phyloP scores from a whole-genome alignment of 148 eudicot genomes.

The Nyssa sinensis region DNA sequence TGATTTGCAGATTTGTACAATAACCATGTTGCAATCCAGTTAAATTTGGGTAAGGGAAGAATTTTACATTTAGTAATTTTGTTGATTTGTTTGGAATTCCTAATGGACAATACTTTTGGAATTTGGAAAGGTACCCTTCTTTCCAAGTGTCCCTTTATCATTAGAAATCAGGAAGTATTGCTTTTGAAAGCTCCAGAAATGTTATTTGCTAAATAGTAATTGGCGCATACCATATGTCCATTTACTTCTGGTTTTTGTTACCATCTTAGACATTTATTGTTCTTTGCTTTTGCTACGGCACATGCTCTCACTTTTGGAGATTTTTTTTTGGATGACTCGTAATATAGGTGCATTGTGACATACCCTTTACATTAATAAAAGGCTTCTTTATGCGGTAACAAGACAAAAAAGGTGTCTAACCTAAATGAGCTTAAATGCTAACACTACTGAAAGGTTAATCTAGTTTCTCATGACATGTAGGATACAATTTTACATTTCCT shows the following conservation, averaged over 20 bases:
- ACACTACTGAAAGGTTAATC: not conserved
- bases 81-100: not conserved
- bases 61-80: not conserved
- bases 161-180: not conserved
- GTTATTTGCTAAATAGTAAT: conserved; percentile 1
- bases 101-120: not conserved
- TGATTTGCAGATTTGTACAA: conserved; percentile 2
- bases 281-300: not conserved
- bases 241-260: not conserved
- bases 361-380: not conserved
- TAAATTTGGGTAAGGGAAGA: not conserved
- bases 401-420: not conserved
- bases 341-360: not conserved
- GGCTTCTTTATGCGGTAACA: not conserved
- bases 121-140: not conserved
- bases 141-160: not conserved
- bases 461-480: not conserved
- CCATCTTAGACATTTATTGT: not conserved
- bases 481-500: conserved; percentile 1
- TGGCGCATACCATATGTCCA: not conserved
- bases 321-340: not conserved
- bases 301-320: not conserved
- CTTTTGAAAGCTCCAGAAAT: not conserved
- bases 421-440: not conserved
- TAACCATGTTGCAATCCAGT: not conserved